These are phyloP conservation scores for Penicillium egyptiacum DNA, from an alignment of 495 filamentous ascomycete species.

Conservation along the genomic window DNA sequence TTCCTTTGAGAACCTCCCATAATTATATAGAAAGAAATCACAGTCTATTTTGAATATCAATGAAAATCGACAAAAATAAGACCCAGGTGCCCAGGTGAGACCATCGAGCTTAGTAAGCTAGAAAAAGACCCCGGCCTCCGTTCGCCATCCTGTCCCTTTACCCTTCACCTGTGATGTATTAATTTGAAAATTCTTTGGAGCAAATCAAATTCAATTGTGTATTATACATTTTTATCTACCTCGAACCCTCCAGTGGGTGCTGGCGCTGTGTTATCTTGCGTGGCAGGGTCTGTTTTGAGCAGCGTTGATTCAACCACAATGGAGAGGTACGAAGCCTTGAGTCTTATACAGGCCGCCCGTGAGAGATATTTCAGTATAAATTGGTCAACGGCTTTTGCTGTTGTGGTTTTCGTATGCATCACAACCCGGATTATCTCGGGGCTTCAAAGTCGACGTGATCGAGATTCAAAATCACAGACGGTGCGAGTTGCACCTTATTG, in stretches of 20 bases:
- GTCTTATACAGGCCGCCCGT: constrained; percentile 21
- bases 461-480: constrained; percentile 24
- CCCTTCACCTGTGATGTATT: background rate
- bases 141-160: constrained; percentile 1
- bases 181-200: background rate
- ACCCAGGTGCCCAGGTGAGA: background rate
- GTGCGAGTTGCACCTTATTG: constrained; percentile 57
- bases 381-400: constrained; percentile 28
- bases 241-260: background rate
- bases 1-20: background rate
- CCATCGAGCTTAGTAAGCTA: background rate
- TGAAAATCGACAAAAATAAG: background rate
- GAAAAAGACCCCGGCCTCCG: background rate
- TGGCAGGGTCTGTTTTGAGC: constrained; percentile 11
- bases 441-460: constrained; percentile 32
- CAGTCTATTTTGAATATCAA: background rate
- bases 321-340: constrained; percentile 21
- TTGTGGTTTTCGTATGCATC: constrained; percentile 34
- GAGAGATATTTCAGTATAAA: constrained; percentile 18
- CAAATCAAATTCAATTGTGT: background rate
- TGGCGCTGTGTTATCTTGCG: constrained; percentile 5
- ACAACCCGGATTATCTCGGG: constrained; percentile 44
- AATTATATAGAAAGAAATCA: background rate
- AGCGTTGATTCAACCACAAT: constrained; percentile 20
- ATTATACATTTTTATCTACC: background rate